These are phyloP conservation scores for Trametes cubensis DNA, from an alignment of 768 basidiomycete species.

Conservation along the genomic window DNA sequence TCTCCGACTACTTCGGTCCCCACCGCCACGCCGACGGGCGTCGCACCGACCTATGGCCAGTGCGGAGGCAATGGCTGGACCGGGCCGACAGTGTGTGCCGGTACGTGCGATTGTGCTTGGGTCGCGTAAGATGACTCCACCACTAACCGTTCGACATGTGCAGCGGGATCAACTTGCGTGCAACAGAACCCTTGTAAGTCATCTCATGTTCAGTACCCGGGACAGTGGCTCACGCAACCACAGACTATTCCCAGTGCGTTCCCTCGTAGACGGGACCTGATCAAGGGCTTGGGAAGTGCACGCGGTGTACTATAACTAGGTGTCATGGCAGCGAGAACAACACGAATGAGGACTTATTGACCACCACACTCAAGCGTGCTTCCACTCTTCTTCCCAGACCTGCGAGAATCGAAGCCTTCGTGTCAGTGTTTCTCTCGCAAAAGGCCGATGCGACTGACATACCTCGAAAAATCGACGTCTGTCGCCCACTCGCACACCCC, in stretches of 20 bases:
- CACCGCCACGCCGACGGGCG: slow-evolving; percentile 26
- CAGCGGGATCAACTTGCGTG: slow-evolving; percentile 38
- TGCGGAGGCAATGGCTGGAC: slow-evolving; percentile 50
- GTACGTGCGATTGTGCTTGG: background rate
- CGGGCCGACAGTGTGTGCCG: slow-evolving; percentile 43
- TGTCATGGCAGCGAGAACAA: background rate
- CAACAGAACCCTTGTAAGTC: slow-evolving; percentile 45
- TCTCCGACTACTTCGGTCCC: slow-evolving; percentile 19
- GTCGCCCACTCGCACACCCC: slow-evolving; percentile 60
- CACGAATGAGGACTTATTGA: background rate
- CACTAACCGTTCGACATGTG: background rate
- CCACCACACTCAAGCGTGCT: slow-evolving; percentile 8
- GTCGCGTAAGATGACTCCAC: background rate
- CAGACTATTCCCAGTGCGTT: slow-evolving; percentile 52
- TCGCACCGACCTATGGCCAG: slow-evolving; percentile 41
- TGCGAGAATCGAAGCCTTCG: background rate
- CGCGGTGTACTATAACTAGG: no score
- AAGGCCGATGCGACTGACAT: background rate
- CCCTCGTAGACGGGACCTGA: slow-evolving; percentile 25
- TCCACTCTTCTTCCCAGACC: slow-evolving; percentile 39
- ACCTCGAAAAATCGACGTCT: slow-evolving; percentile 72
- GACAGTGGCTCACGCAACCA: background rate
- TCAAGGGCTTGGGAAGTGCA: no score
- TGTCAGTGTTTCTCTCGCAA: background rate
- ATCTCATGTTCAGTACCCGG: background rate